Evolutionary conservation across 495 filamentous ascomycete genomes (phyloP).

Genomic region (Xylaria curta): DNA sequence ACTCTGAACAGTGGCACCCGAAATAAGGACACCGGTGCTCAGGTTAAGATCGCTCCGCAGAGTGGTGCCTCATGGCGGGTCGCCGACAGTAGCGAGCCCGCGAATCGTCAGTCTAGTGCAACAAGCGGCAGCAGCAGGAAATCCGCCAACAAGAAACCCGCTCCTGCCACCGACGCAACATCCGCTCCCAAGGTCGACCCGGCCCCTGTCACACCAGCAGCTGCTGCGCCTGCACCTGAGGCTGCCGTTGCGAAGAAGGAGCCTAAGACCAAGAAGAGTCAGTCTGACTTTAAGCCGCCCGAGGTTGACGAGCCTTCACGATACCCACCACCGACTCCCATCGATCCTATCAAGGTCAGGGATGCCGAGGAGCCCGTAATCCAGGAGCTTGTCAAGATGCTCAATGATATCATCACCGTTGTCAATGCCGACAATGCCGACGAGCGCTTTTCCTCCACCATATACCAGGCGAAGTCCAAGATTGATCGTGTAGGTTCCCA

Average conservation of each 20-base stretch:
- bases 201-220: constrained; percentile 33
- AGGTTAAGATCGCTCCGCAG: constrained; percentile 82
- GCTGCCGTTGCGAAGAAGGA: constrained; percentile 26
- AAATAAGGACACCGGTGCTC: constrained; percentile 67
- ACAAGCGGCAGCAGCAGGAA: constrained; percentile 44
- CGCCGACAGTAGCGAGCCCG: constrained; percentile 54
- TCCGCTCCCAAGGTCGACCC: constrained; percentile 24
- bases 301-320: constrained; percentile 66
- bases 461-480: constrained; percentile 83
- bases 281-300: constrained; percentile 50
- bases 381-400: constrained; percentile 90
- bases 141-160: constrained; percentile 40
- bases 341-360: constrained; percentile 75
- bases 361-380: constrained; percentile 84
- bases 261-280: constrained; percentile 15
- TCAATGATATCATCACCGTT: constrained; percentile 93
- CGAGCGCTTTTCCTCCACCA: constrained; percentile 73
- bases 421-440: constrained; percentile 82
- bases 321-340: constrained; percentile 65
- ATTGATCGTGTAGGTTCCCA: constrained; percentile 76
- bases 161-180: constrained; percentile 37
- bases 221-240: constrained; percentile 27
- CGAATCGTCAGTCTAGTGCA: constrained; percentile 53
- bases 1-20: constrained; percentile 57
- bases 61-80: constrained; percentile 87